Conservation (phyloP, 768 basidiomycete species). For the Lentinula aciculospora region DNA sequence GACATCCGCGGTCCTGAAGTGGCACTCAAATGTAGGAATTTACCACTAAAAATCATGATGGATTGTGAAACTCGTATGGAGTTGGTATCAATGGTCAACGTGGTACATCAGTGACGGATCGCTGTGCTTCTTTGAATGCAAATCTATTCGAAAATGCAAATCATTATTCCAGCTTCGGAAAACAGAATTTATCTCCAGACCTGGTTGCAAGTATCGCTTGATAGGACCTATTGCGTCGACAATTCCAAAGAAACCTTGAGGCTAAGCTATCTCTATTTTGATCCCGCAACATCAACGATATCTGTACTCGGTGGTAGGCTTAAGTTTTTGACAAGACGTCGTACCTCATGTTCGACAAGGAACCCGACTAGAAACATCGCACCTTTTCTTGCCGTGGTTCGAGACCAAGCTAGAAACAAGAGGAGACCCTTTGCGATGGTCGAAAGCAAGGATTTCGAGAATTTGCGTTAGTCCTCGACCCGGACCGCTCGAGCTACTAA, state of each 20-base stretch:
- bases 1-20: not conserved
- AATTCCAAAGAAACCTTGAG: not conserved
- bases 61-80: not conserved
- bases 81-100: not conserved
- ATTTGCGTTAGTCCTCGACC: no score
- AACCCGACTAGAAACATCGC: not conserved
- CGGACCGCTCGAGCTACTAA: no score
- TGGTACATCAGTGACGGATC: not conserved
- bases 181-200: not conserved
- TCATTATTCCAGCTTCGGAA: not conserved
- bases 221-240: not conserved
- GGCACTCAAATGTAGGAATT: not conserved
- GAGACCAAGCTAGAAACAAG: not conserved
- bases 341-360: not conserved
- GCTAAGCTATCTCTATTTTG: not conserved
- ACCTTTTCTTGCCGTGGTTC: not conserved
- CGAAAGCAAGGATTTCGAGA: no score
- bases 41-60: no score
- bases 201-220: not conserved
- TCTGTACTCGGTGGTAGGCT: no score
- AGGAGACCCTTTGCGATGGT: no score
- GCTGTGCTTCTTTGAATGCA: not conserved
- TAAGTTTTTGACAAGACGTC: not conserved
- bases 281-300: not conserved
- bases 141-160: not conserved